Percentiles rank a stretch among this genome's conserved stretches.
phyloP scores from a whole-genome alignment of 495 filamentous ascomycete genomes.

The Aspergillus homomorphus region DNA sequence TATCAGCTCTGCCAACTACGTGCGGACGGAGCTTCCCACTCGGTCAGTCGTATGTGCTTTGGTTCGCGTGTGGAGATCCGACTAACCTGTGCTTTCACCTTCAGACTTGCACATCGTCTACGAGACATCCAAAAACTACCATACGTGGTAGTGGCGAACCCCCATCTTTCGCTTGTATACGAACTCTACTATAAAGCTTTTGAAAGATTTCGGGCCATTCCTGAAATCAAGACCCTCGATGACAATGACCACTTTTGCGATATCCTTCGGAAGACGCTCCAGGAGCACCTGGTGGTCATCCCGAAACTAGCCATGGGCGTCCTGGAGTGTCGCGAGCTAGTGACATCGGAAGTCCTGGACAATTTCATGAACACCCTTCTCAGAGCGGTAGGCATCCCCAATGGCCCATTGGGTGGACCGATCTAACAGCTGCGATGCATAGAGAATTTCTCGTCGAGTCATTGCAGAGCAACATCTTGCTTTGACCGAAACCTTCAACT shows the following conservation, averaged over 20 bases:
- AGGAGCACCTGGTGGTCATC: conserved; percentile 89
- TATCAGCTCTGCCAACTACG: conserved; percentile 94
- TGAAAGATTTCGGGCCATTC: conserved; percentile 77
- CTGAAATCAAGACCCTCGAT: conserved; percentile 77
- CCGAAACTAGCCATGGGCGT: conserved; percentile 93
- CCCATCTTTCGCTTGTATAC: conserved; percentile 89
- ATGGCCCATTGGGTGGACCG: not conserved
- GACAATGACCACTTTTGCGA: conserved; percentile 91
- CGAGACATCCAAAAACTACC: conserved; percentile 97
- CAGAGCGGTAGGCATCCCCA: conserved; percentile 63
- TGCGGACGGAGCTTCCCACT: conserved; percentile 91
- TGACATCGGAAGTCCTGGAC: conserved; percentile 77
- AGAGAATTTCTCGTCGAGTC: conserved; percentile 91
- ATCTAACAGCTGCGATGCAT: conserved; percentile 7
- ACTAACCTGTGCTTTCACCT: not conserved
- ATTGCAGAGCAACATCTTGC: conserved; percentile 98
- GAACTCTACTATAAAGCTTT: conserved; percentile 96
- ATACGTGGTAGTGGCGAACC: conserved; percentile 94
- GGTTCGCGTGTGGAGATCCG: not conserved
- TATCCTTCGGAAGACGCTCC: conserved; percentile 71
- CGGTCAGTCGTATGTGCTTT: conserved; percentile 47
- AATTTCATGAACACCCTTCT: conserved; percentile 93
- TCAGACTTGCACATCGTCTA: conserved; percentile 83
- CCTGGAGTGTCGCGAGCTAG: conserved; percentile 76
- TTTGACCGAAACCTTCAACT: conserved; percentile 93